These are phyloP conservation scores for Trichomonas gallinae DNA, from an alignment of 208 protist species.

Conservation along the genomic window DNA sequence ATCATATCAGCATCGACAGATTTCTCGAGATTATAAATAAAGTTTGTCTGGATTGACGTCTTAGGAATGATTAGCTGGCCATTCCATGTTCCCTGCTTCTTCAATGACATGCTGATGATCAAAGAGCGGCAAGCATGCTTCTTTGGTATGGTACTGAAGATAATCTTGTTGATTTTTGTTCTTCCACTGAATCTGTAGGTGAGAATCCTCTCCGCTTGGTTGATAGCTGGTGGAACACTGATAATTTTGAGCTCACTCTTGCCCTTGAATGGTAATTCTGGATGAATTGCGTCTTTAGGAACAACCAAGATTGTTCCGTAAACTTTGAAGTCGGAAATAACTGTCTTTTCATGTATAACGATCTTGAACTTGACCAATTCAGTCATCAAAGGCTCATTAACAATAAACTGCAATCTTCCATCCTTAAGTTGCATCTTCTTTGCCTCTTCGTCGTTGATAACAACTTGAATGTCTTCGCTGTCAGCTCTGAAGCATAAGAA, in stretches of 20 bases:
- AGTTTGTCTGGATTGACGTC: background rate
- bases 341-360: background rate
- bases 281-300: background rate
- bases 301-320: background rate
- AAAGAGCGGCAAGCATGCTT: background rate
- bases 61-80: background rate
- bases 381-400: background rate
- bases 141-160: background rate
- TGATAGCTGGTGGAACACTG: background rate
- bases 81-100: background rate
- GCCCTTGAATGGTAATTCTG: background rate
- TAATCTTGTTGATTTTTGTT: background rate
- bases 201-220: background rate
- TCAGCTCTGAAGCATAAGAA: background rate
- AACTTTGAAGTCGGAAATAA: background rate
- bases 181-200: background rate
- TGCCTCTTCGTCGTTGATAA: background rate
- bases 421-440: background rate
- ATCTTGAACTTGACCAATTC: background rate
- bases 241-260: background rate
- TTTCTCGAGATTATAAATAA: background rate
- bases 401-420: background rate
- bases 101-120: background rate
- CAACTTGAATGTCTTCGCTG: background rate
- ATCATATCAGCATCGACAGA: background rate